These are phyloP conservation scores for Pholiota conissans DNA, from an alignment of 768 basidiomycete species.

Conservation along the genomic window DNA sequence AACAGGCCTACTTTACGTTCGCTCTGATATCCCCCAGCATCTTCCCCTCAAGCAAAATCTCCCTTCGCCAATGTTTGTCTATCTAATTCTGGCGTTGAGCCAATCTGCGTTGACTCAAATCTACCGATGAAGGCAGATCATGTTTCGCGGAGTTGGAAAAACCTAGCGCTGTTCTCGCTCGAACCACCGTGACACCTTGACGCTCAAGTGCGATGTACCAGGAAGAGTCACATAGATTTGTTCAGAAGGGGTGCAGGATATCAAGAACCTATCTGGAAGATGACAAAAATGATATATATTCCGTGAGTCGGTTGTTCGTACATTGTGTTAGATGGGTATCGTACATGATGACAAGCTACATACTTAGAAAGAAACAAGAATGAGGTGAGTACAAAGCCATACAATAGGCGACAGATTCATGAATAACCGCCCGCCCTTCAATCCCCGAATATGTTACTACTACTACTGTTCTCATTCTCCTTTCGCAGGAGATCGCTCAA, in stretches of 20 bases:
- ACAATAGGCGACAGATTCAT: constrained; percentile 3
- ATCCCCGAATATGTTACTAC: constrained; percentile 18
- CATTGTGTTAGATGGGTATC: constrained; percentile 19
- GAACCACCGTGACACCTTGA: too few relatives aligned
- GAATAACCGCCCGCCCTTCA: constrained; percentile 7
- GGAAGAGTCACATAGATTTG: neutral
- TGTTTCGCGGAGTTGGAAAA: neutral
- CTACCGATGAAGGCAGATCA: too few relatives aligned
- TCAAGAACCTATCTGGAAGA: neutral
- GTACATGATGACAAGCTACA: constrained; percentile 20
- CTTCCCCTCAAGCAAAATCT: too few relatives aligned
- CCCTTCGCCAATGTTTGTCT: too few relatives aligned
- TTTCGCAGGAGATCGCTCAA: constrained; percentile 70
- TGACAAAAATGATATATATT: constrained; percentile 1
- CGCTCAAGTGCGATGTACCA: too few relatives aligned
- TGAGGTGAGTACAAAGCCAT: constrained; percentile 15
- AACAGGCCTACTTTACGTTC: neutral
- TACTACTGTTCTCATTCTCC: constrained; percentile 34
- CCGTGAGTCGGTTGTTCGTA: constrained; percentile 4
- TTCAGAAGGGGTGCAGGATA: too few relatives aligned
- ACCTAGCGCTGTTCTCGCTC: neutral
- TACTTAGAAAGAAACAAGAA: too few relatives aligned
- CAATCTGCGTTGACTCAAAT: too few relatives aligned
- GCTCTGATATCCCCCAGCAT: neutral
- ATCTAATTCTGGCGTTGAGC: too few relatives aligned